phyloP scores from a whole-genome alignment of 495 filamentous ascomycete genomes.

The Pyrenula aspistea region DNA sequence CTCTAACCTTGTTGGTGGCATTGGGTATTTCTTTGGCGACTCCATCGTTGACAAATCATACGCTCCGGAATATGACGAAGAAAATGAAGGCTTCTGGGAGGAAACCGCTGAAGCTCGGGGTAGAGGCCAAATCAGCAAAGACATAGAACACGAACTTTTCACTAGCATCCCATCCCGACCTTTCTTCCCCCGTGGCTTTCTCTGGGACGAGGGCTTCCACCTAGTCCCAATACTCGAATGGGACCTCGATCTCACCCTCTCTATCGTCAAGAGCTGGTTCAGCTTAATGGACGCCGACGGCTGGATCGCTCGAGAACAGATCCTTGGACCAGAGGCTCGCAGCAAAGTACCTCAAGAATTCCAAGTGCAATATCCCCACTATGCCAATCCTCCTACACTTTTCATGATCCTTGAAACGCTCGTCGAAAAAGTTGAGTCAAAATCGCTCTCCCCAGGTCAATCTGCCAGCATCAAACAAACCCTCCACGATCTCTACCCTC shows the following conservation, averaged over 20 bases:
- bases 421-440: conserved; percentile 54
- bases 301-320: conserved; percentile 96
- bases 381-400: conserved; percentile 95
- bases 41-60: conserved; percentile 81
- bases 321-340: conserved; percentile 83
- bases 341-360: conserved; percentile 96
- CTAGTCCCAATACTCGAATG: conserved; percentile 85
- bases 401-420: conserved; percentile 80
- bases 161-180: conserved; percentile 87
- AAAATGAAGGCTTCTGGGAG: conserved; percentile 95
- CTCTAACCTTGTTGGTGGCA: conserved; percentile 86
- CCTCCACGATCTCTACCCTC: conserved; percentile 75
- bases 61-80: conserved; percentile 84
- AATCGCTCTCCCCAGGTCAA: conserved; percentile 23
- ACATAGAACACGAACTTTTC: conserved; percentile 82
- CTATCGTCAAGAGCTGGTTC: conserved; percentile 93
- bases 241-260: conserved; percentile 83
- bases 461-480: conserved; percentile 53
- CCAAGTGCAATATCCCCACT: conserved; percentile 92
- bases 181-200: conserved; percentile 92
- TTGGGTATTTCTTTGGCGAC: conserved; percentile 89
- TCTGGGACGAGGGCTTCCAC: conserved; percentile 98
- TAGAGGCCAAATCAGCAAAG: conserved; percentile 48
- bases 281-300: conserved; percentile 92
- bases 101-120: conserved; percentile 68